A percentile compares a stretch with the other conserved stretches of the same genome.
Conservation (phyloP, 257 asterid species). For the Solanum pimpinellifolium region DNA sequence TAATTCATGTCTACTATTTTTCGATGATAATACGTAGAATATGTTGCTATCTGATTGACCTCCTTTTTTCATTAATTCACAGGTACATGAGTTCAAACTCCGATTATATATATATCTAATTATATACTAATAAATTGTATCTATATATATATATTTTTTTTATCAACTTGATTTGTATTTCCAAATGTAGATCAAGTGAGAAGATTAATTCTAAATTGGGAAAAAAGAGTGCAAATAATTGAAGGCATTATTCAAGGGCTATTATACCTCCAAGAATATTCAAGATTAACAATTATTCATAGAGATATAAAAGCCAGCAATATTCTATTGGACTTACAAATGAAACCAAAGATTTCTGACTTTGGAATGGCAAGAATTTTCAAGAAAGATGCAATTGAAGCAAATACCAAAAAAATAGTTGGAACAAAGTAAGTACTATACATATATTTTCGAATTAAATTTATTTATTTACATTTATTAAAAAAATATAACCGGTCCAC, state of each 20-base stretch:
- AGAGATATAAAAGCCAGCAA: not conserved
- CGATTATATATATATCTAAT: not conserved
- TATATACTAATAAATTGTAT: not conserved
- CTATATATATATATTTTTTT: not conserved
- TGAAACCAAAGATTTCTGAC: not conserved
- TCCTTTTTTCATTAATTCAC: not conserved
- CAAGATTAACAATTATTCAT: not conserved
- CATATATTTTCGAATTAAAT: not conserved
- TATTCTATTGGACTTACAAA: not conserved
- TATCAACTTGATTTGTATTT: not conserved
- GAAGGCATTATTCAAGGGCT: not conserved
- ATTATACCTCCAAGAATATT: not conserved
- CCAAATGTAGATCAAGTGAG: not conserved
- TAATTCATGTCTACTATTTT: not conserved
- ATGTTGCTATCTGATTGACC: not conserved
- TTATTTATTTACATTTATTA: not conserved
- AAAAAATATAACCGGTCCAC: not conserved
- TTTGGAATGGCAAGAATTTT: not conserved
- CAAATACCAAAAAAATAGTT: not conserved
- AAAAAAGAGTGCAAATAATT: not conserved
- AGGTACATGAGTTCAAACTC: not conserved
- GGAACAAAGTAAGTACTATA: not conserved
- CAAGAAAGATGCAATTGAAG: not conserved
- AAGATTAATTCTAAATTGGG: not conserved
- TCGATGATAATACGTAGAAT: not conserved